These are phyloP conservation scores for Thecamonas trahens DNA, from an alignment of 78 protist species.

Conservation along the genomic window DNA sequence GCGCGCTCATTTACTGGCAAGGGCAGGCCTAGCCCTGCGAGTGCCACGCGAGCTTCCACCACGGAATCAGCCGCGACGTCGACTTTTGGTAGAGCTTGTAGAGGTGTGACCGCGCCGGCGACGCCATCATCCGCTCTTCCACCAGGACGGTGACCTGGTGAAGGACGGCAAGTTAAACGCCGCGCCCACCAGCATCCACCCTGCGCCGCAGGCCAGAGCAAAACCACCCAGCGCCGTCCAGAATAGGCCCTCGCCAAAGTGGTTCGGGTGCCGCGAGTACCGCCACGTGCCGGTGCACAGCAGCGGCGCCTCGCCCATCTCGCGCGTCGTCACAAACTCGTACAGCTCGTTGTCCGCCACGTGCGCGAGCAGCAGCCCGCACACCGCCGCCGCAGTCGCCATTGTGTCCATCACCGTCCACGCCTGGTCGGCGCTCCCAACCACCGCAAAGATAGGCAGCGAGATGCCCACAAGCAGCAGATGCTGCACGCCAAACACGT, in stretches of 20 bases:
- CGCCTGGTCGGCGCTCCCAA: background rate
- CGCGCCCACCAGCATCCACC: no score
- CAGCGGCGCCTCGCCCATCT: background rate
- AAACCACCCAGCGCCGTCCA: constrained; percentile 14
- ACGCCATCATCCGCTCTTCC: no score
- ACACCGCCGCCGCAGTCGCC: background rate
- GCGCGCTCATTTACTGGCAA: no score
- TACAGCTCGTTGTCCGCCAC: constrained; percentile 1
- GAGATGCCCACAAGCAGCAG: constrained; percentile 3
- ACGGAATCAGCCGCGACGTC: no score
- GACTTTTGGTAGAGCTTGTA: no score
- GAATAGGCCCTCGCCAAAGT: constrained; percentile 14
- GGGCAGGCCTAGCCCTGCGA: no score
- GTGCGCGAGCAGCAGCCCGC: background rate
- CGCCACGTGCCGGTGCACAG: constrained; percentile 9
- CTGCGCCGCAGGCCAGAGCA: no score
- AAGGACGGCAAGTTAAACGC: no score
- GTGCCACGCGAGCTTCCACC: no score
- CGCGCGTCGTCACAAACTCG: background rate
- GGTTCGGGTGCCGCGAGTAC: constrained; percentile 27
- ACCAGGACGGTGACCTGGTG: no score
- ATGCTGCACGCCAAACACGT: constrained; percentile 1
- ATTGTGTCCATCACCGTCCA: background rate
- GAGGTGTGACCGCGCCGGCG: no score
- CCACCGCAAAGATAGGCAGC: background rate